A percentile compares a stretch with the other conserved stretches of the same genome.
Conservation (phyloP, 768 basidiomycete species). For the Leccinum fibrillosum region DNA sequence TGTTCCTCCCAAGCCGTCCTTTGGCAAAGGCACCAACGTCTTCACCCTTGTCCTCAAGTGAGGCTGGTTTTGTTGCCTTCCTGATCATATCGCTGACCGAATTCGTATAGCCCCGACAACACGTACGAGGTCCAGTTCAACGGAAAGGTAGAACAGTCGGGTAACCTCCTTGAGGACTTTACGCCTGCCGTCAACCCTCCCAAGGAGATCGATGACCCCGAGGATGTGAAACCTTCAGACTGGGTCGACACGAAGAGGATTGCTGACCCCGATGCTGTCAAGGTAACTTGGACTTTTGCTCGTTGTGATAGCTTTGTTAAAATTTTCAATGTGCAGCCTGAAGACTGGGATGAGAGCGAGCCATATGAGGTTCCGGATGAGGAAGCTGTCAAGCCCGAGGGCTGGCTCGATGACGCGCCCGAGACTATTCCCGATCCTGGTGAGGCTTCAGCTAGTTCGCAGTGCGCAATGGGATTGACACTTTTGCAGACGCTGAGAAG, state of each 20-base stretch:
- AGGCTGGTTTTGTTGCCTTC: slow-evolving; percentile 29
- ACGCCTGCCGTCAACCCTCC: slow-evolving; percentile 89
- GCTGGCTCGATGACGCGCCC: slow-evolving; percentile 93
- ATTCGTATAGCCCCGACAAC: slow-evolving; percentile 74
- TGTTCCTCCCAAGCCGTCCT: slow-evolving; percentile 74
- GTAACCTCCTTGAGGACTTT: slow-evolving; percentile 91
- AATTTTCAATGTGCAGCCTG: slow-evolving; percentile 51
- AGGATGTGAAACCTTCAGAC: slow-evolving; percentile 83
- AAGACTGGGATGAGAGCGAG: slow-evolving; percentile 97
- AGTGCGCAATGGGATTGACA: slow-evolving; percentile 1
- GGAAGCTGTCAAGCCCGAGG: slow-evolving; percentile 87
- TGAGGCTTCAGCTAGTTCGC: slow-evolving; percentile 28
- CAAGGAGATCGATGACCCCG: slow-evolving; percentile 89
- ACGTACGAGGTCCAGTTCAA: slow-evolving; percentile 92
- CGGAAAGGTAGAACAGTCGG: slow-evolving; percentile 74
- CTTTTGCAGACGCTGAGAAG: slow-evolving; percentile 69
- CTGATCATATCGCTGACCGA: slow-evolving; percentile 1
- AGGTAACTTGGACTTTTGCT: slow-evolving; percentile 42
- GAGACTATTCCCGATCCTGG: slow-evolving; percentile 82
- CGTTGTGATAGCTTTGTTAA: neutral
- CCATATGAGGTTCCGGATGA: slow-evolving; percentile 89
- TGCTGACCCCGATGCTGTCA: slow-evolving; percentile 76
- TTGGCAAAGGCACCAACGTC: slow-evolving; percentile 88
- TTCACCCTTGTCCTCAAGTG: slow-evolving; percentile 94
- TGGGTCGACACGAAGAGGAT: slow-evolving; percentile 95